These are phyloP conservation scores for Phtheirospermum japonicum DNA, from an alignment of 257 asterid species.

Conservation along the genomic window DNA sequence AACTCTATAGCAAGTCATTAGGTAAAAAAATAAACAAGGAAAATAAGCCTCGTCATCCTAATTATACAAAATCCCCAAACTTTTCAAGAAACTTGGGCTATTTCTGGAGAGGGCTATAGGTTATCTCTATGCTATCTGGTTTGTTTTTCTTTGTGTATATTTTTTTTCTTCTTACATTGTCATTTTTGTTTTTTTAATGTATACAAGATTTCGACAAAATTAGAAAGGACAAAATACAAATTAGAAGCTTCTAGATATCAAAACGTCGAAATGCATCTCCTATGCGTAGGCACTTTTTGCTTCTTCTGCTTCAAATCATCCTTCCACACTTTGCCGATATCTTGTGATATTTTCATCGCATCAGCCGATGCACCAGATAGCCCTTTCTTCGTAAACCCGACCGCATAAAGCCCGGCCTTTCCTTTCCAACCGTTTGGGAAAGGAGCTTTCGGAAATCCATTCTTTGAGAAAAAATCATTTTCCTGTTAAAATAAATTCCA, in stretches of 20 bases:
- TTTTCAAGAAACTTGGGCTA: conserved; percentile 45
- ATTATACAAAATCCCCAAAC: conserved; percentile 43
- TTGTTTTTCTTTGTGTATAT: conserved; percentile 1
- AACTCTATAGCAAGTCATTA: conserved; percentile 28
- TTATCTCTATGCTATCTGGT: conserved; percentile 38
- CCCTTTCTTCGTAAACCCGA: conserved; percentile 91
- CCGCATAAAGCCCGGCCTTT: conserved; percentile 69
- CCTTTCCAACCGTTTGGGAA: conserved; percentile 88
- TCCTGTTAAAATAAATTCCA: conserved; percentile 42
- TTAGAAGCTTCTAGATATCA: conserved; percentile 20
- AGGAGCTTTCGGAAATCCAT: conserved; percentile 65
- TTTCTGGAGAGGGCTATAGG: conserved; percentile 53
- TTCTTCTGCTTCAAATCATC: conserved; percentile 63
- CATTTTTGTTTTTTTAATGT: not conserved
- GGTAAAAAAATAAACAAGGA: conserved; percentile 25
- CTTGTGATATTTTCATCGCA: conserved; percentile 65
- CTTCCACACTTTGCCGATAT: conserved; percentile 69
- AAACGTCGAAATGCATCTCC: conserved; percentile 78
- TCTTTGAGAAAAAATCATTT: conserved; percentile 61
- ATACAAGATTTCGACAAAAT: not conserved
- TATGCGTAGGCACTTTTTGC: conserved; percentile 68
- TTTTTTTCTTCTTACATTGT: conserved; percentile 8
- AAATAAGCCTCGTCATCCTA: conserved; percentile 57
- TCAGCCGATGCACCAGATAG: conserved; percentile 85
- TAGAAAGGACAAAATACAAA: conserved; percentile 1